A percentile compares a stretch with the other conserved stretches of the same genome.
Evolutionary conservation across 2,329 filamentous ascomycete genomes (phyloP).

Genomic region (Talaromyces piceae): DNA sequence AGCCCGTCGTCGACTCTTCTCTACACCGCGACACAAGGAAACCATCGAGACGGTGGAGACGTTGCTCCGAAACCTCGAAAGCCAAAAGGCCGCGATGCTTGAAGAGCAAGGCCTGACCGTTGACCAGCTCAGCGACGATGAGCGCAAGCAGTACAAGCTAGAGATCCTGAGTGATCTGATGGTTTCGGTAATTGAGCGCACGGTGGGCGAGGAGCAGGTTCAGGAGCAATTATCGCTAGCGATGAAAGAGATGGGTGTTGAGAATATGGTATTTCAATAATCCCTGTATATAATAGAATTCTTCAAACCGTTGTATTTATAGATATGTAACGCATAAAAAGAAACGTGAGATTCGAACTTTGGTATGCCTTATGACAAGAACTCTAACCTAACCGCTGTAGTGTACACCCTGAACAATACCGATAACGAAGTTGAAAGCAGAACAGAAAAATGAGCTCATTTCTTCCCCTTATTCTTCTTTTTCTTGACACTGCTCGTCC

Average conservation of each 20-base stretch:
- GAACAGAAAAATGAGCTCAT: too few species aligned
- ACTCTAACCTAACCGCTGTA: too few species aligned
- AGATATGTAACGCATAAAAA: too few species aligned
- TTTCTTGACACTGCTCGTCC: constrained; percentile 30
- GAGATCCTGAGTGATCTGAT: constrained; percentile 36
- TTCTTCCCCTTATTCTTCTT: constrained; percentile 46
- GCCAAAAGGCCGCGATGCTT: constrained; percentile 27
- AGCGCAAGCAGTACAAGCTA: constrained; percentile 35
- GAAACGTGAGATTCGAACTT: too few species aligned
- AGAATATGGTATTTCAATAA: constrained; percentile 17
- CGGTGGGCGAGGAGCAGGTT: constrained; percentile 21
- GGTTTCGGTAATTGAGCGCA: constrained; percentile 33
- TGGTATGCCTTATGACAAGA: too few species aligned
- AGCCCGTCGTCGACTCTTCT: constrained; percentile 34
- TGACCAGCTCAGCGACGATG: constrained; percentile 29
- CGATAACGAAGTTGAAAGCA: too few species aligned
- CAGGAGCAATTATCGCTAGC: constrained; percentile 26
- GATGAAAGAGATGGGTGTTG: constrained; percentile 32
- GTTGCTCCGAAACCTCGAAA: constrained; percentile 38
- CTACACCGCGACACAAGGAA: constrained; percentile 35
- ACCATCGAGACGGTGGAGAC: constrained; percentile 39
- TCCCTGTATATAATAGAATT: not conserved
- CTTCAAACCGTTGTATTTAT: too few species aligned
- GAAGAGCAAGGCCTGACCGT: constrained; percentile 25
- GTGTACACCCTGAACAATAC: too few species aligned